These are phyloP conservation scores for Ramalina intermedia DNA, from an alignment of 495 filamentous ascomycete species.

Conservation along the genomic window DNA sequence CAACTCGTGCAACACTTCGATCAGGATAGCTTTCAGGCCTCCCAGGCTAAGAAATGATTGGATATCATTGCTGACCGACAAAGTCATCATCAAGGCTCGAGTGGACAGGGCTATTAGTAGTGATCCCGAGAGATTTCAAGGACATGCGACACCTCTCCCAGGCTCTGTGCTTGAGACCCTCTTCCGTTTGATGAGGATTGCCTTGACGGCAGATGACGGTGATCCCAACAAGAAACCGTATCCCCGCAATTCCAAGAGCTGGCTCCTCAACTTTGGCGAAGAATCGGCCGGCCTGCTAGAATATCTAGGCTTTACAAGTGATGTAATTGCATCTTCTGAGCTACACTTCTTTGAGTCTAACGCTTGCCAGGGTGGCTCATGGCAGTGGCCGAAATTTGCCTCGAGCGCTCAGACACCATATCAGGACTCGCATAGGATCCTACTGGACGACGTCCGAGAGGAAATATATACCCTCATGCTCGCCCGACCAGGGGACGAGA, in stretches of 20 bases:
- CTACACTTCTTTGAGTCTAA: not conserved
- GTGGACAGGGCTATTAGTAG: conserved; percentile 35
- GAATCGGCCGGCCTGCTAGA: conserved; percentile 48
- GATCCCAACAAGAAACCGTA: conserved; percentile 37
- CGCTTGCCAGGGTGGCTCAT: conserved; percentile 19
- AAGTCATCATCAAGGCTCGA: conserved; percentile 34
- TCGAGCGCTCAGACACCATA: conserved; percentile 26
- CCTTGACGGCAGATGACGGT: conserved; percentile 24
- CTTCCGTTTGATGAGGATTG: conserved; percentile 46
- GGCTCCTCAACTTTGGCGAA: conserved; percentile 50
- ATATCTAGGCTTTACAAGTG: conserved; percentile 43
- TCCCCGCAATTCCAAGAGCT: conserved; percentile 55
- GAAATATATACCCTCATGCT: conserved; percentile 36
- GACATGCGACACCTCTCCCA: conserved; percentile 29
- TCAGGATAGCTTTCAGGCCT: conserved; percentile 40
- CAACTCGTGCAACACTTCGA: conserved; percentile 34
- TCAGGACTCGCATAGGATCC: conserved; percentile 28
- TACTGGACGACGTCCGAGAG: conserved; percentile 40
- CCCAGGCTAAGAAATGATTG: conserved; percentile 36
- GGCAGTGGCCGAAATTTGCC: conserved; percentile 32
- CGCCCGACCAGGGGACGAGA: conserved; percentile 31
- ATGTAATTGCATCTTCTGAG: conserved; percentile 19
- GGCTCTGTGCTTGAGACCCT: conserved; percentile 41
- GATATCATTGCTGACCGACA: conserved; percentile 42
- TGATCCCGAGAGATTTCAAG: conserved; percentile 46